Percentiles rank a stretch among this genome's conserved stretches.
Evolutionary conservation across 805 yeast genomes (phyloP).

Genomic region (Candida sanyiensis): DNA sequence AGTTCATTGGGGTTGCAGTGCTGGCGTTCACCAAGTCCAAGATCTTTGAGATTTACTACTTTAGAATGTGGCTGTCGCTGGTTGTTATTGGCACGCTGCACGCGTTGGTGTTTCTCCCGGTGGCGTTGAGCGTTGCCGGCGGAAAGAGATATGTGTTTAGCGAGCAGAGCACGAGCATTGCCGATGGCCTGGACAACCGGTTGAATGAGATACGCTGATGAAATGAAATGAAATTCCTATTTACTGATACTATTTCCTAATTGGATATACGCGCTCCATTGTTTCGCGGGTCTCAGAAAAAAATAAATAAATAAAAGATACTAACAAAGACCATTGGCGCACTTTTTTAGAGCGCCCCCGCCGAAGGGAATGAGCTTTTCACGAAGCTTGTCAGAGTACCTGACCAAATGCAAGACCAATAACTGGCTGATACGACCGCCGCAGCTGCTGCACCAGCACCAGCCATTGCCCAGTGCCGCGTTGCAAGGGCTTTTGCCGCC

Average conservation of each 20-base stretch:
- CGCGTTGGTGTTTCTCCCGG: constrained; percentile 73
- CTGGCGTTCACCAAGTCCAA: constrained; percentile 82
- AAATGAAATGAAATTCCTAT: background rate
- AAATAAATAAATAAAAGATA: too few species aligned
- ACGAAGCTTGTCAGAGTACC: constrained; percentile 8
- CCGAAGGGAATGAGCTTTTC: constrained; percentile 9
- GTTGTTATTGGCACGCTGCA: constrained; percentile 75
- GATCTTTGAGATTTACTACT: constrained; percentile 87
- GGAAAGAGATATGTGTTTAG: constrained; percentile 46
- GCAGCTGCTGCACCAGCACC: background rate
- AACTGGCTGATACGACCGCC: constrained; percentile 10
- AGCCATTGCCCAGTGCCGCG: constrained; percentile 1
- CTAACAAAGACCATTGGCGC: background rate
- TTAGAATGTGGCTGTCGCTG: constrained; percentile 88
- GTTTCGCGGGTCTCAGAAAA: background rate
- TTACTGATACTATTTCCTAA: background rate
- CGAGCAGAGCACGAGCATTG: constrained; percentile 29
- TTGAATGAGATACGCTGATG: constrained; percentile 8
- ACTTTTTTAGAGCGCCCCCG: background rate
- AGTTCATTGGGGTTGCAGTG: constrained; percentile 80
- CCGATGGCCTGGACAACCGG: constrained; percentile 27
- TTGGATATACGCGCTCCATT: background rate
- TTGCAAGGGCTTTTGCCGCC: background rate
- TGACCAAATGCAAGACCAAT: constrained; percentile 10
- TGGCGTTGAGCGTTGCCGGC: constrained; percentile 59